Percentiles rank a stretch among this genome's conserved stretches.
Evolutionary conservation across 371 early-diverging fungal species (phyloP).

Genomic region (Apophysomyces trapeziformis): DNA sequence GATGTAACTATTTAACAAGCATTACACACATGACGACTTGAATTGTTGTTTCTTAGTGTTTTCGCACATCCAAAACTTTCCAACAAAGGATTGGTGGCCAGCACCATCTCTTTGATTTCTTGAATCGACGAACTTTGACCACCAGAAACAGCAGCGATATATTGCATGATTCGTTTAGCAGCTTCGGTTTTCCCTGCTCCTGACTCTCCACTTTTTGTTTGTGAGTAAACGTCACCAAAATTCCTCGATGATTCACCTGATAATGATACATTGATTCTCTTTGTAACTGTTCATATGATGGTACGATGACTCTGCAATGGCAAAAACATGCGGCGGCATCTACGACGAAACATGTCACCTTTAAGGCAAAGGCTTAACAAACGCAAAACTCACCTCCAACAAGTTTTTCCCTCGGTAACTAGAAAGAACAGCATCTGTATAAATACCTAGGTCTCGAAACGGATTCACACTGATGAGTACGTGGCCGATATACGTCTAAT

Average conservation of each 20-base stretch:
- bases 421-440: conserved; percentile 73
- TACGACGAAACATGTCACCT: conserved; percentile 23
- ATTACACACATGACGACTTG: conserved; percentile 90
- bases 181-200: conserved; percentile 95
- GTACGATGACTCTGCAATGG: conserved; percentile 85
- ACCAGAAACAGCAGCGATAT: conserved; percentile 95
- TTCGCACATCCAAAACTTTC: conserved; percentile 99
- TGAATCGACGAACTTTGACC: conserved; percentile 79
- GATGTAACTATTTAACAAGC: not conserved
- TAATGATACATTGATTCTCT: conserved; percentile 98
- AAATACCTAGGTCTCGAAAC: conserved; percentile 84
- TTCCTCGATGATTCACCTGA: conserved; percentile 49
- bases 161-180: conserved; percentile 93
- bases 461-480: conserved; percentile 91
- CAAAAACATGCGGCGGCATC: conserved; percentile 89
- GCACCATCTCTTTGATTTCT: conserved; percentile 94
- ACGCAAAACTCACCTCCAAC: conserved; percentile 63
- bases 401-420: conserved; percentile 85
- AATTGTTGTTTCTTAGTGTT: conserved; percentile 98
- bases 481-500: conserved; percentile 87
- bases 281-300: conserved; percentile 96
- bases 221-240: conserved; percentile 25
- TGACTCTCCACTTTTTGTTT: conserved; percentile 78
- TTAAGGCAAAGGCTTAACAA: not conserved
- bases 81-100: conserved; percentile 96